Percentiles rank a stretch among this genome's conserved stretches.
These are phyloP conservation scores for Leucosporidium scottii DNA, from an alignment of 768 basidiomycete species.

Conservation along the genomic window DNA sequence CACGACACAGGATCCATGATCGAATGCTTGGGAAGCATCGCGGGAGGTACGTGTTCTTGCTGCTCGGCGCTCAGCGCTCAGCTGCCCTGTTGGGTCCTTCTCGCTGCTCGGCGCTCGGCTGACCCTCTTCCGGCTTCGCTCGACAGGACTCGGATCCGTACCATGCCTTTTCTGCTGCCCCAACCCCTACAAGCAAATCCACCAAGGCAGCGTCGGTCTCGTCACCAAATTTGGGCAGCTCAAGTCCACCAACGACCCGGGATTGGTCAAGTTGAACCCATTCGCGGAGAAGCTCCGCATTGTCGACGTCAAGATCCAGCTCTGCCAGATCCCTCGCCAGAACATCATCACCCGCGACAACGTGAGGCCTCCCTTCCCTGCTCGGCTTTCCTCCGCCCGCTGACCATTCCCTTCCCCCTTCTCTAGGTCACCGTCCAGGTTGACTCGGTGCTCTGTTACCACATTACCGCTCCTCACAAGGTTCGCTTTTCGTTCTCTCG, in stretches of 20 bases:
- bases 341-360: conserved; percentile 61
- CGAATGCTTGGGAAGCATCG: conserved; percentile 22
- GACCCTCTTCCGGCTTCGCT: no score
- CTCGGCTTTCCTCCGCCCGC: no score
- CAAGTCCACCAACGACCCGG: conserved; percentile 45
- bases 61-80: no score
- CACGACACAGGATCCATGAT: conserved; percentile 11
- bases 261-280: conserved; percentile 84
- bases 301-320: conserved; percentile 95
- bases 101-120: no score
- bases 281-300: conserved; percentile 80
- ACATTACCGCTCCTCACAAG: conserved; percentile 39
- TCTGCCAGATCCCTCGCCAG: conserved; percentile 77
- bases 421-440: no score
- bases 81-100: no score
- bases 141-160: conserved; percentile 14
- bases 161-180: conserved; percentile 48
- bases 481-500: background rate
- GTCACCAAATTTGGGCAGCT: conserved; percentile 91
- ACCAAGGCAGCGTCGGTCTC: conserved; percentile 83
- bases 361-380: conserved; percentile 23
- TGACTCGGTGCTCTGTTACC: conserved; percentile 87
- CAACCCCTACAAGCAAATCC: conserved; percentile 53
- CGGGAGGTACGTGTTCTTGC: background rate
- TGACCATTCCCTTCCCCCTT: background rate